Evolutionary conservation across 306 rosid genomes (phyloP).

Genomic region (Trichosanthes cucumerina): DNA sequence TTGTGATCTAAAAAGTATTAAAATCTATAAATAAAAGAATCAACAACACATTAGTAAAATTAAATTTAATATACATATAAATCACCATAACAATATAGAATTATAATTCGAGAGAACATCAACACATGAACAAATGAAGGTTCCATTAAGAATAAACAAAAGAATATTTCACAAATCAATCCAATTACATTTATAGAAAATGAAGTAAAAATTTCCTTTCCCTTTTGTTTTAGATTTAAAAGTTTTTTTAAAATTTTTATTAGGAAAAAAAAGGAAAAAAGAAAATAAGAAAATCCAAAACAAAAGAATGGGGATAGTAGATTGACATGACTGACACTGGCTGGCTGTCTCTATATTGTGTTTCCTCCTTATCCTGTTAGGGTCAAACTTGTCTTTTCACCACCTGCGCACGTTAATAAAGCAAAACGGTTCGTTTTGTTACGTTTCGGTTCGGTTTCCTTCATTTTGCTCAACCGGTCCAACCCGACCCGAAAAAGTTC

Average conservation of each 20-base stretch:
- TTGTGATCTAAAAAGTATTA: no score
- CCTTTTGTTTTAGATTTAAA: background rate
- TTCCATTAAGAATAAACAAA: background rate
- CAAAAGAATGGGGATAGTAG: background rate
- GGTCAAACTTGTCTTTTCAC: background rate
- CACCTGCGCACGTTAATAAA: background rate
- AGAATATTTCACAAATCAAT: background rate
- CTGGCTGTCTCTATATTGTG: background rate
- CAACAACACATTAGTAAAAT: no score
- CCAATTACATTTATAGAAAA: background rate
- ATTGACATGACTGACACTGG: background rate
- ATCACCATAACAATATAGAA: background rate
- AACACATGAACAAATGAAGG: background rate
- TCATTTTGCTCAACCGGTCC: no score
- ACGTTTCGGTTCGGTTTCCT: background rate
- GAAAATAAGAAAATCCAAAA: background rate
- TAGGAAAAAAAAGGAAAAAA: background rate
- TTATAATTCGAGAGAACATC: background rate
- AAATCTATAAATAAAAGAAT: no score
- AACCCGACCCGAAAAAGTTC: background rate
- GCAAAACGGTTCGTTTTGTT: background rate
- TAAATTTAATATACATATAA: background rate
- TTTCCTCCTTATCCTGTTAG: background rate
- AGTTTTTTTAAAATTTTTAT: background rate
- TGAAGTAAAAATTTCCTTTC: background rate